Conservation (phyloP, 2,329 filamentous ascomycete species). For the Cladophialophora chaetospira region DNA sequence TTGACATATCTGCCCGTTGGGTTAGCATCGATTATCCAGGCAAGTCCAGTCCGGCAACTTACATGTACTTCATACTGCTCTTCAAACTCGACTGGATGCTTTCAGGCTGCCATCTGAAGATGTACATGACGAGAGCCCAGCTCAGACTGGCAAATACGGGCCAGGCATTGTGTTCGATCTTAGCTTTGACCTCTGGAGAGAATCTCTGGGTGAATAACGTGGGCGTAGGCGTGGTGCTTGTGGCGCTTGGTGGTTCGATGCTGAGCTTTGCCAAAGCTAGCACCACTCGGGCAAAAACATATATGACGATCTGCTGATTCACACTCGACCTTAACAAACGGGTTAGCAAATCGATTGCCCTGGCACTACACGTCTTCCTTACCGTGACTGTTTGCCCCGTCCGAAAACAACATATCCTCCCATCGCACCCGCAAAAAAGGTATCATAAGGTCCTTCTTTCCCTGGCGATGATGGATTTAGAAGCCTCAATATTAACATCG, state of each 20-base stretch:
- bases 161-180: slow-evolving; percentile 76
- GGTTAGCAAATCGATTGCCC: neutral
- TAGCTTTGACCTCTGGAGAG: slow-evolving; percentile 35
- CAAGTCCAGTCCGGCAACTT: slow-evolving; percentile 43
- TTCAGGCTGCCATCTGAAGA: slow-evolving; percentile 90
- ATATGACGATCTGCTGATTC: slow-evolving; percentile 78
- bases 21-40: slow-evolving; percentile 1
- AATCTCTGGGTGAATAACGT: slow-evolving; percentile 36
- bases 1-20: slow-evolving; percentile 64
- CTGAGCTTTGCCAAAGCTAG: slow-evolving; percentile 81
- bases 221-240: slow-evolving; percentile 29
- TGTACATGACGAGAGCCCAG: slow-evolving; percentile 93
- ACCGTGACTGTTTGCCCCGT: slow-evolving; percentile 65
- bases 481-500: slow-evolving; percentile 73
- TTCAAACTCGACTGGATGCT: slow-evolving; percentile 87
- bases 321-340: slow-evolving; percentile 13
- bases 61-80: slow-evolving; percentile 98
- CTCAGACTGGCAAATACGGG: slow-evolving; percentile 86
- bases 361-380: slow-evolving; percentile 66
- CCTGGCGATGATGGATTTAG: slow-evolving; percentile 46
- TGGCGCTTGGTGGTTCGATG: slow-evolving; percentile 61
- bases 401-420: slow-evolving; percentile 96
- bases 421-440: slow-evolving; percentile 80
- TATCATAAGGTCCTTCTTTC: slow-evolving; percentile 73
- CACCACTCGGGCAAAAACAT: slow-evolving; percentile 90